A percentile compares a stretch with the other conserved stretches of the same genome.
Conservation (phyloP, 768 basidiomycete species). For the Boletus rubropictus region DNA sequence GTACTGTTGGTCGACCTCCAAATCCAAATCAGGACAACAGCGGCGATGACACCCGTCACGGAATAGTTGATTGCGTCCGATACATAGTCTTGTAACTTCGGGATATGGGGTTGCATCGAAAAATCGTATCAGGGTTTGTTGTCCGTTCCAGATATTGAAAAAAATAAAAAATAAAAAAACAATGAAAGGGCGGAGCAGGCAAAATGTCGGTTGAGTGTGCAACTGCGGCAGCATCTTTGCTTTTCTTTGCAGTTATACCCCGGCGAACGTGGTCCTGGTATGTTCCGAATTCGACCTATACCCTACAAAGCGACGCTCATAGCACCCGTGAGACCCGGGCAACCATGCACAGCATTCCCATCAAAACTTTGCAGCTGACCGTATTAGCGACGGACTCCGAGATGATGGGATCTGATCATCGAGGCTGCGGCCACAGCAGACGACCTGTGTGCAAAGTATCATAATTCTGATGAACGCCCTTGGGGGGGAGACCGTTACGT, state of each 20-base stretch:
- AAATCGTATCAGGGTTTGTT: background rate
- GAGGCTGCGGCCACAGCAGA: background rate
- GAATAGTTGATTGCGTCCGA: background rate
- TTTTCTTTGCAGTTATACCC: background rate
- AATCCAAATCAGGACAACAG: background rate
- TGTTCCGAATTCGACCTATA: background rate
- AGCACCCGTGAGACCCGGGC: background rate
- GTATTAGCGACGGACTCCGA: background rate
- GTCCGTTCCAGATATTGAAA: background rate
- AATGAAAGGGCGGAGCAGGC: no score
- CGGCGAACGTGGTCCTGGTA: background rate
- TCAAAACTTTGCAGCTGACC: background rate
- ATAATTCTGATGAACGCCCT: background rate
- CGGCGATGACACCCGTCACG: background rate
- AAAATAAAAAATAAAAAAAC: no score
- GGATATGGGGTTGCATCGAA: background rate
- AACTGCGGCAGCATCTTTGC: background rate
- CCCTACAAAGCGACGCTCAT: background rate
- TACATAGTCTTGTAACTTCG: background rate
- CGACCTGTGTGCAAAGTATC: background rate
- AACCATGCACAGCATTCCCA: background rate
- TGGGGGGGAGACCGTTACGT: no score
- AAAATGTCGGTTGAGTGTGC: no score
- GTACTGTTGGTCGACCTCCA: background rate
- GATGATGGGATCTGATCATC: background rate